Base-by-base conservation (phyloP, 306 rosid genomes). In the Vicia villosa region DNA sequence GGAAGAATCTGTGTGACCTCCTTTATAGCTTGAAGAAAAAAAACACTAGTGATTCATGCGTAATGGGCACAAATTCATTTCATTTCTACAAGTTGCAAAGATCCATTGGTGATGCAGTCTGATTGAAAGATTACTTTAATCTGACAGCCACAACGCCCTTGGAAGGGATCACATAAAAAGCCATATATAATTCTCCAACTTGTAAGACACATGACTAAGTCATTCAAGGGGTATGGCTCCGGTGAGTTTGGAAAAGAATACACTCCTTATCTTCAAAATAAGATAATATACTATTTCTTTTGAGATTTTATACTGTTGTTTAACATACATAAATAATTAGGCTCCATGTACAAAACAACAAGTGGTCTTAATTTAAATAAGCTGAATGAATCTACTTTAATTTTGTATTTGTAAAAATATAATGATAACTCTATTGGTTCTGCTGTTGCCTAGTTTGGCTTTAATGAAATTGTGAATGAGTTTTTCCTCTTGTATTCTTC, bases 121-220 rank as follows among this genome's bases (percentile, higher is more conserved):
- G 40, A 66, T 43, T 55, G 50, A n/a, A 21, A 52, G 8, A 21
- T 11, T 52, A 5, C 30, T 52, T 52, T 11, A 52, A 96, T 96
- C 17, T 57, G 63, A 57, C 21, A 59, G 94, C 70, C 63, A 17
- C 77, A 72, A 72, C 41, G 4, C 2, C 17, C 40, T 6, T 34
- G 36, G 1, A 22, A 30, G 30, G 57, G 59, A 70, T 17, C 68
- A 26, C 41, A 47, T 8, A 72, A 60, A 30, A 60, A 72, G 14
- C 17, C 32, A 71, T 61, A 14, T 13, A 46, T 72, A 61, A 72
- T 69, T 72, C 5, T 52, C 69, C 70, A 49, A 72, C 40, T 72
- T 61, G 77, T 52, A 20, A 22, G 3, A 1, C 51, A 72, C 76
- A 34, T 47, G 62, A 62, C 30, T 32, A 72, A 61, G 42, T 46